Base-by-base conservation (phyloP, 345 rosid genomes). In the Arabidopsis suecica region DNA sequence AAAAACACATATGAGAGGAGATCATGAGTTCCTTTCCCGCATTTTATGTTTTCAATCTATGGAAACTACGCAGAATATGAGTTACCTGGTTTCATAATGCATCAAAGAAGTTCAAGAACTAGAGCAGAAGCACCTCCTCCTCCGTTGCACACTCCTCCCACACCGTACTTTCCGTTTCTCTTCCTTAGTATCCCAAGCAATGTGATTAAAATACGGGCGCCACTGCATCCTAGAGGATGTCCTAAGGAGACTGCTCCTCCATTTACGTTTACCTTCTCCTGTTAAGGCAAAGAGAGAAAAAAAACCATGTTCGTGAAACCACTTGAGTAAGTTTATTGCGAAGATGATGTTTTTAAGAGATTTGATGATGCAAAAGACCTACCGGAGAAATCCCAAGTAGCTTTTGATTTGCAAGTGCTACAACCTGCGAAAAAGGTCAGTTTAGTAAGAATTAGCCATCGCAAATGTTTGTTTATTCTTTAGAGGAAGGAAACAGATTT, bases 161-260 rank as follows among this genome's bases (percentile, higher is more conserved):
- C 94, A 34, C 98, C 99, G 7, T 84, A 84, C 81, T 87, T 92
- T 32, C 90, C 96, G 4, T 82, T 86, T 82, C 79, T 90, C 83
- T 85, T 86, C 88, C 62, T 92, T 77, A 95, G 80, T 58, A 93
- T 89, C 87, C 99, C 99, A 81, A 95, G 86, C 71, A 95, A 96
- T 50, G 99, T 87, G 83, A 91, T 82, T 82, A 95, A 73, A 69
- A 95, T 90, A 65, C 99, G 97, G 40, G 98, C 99, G 16, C 98
- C 99, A 33, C 99, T 95, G 89, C 99, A 95, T 45, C 99, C 99
- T 66, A 93, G 82, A 70, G 99, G 99, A 79, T 95, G 97, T 58
- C 99, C 99, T 81, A 95, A 82, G 1, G 99, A 81, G 65, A 93
- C 97, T 55, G 98, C 99, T 72, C 99, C 99, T 59, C 99, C 99